Evolutionary conservation across 169 alveolate species (phyloP), one percentile per base, ranked within the genome.

Genomic region (Prorocentrum cordatum): DNA sequence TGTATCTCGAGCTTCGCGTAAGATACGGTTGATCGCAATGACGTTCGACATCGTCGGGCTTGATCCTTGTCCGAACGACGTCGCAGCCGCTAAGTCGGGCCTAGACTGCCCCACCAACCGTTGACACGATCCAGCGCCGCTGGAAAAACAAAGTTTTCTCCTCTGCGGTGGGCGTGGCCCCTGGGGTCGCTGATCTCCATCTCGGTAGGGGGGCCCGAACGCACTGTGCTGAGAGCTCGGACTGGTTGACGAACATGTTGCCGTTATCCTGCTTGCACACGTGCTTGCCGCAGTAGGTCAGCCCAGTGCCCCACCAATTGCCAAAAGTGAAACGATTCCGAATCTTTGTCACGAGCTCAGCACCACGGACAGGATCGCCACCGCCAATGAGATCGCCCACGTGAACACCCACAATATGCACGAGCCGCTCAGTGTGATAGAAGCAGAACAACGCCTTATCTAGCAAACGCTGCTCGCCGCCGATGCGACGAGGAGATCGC

Each of bases 221-320:
- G n/a, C n/a, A n/a, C n/a, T n/a, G n/a, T n/a, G n/a, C n/a, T n/a
- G n/a, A n/a, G 50, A 72, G 47, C 68, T 47, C 36, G 54, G 26
- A 2, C 50, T 72, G 84, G 2, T n/a, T 4, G 32, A 72, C 38
- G 33, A 14, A 3, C 45, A 72, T 32, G 14, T 0, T 1, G 3
- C 50, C 54, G 24, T 18, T 50, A 2, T 27, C 50, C 2, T 29
- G 18, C 1, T 7, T 27, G 33, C 42, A 32, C 36, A 47, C 9
- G n/a, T 72, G 70, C 10, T 72, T 72, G n/a, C 84, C 84, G 38
- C 84, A 47, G 33, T 47, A 72, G 3, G 18, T 54, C n/a, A 72
- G 68, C 32, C n/a, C 67, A 0, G 50, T 29, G 29, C 39, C 80
- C 0, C 62, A 67, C 84, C 84, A 72, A 18, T 47, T 32, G 22